Evolutionary conservation across 768 basidiomycete genomes (phyloP).

Genomic region (Asterophora lycoperdoides): DNA sequence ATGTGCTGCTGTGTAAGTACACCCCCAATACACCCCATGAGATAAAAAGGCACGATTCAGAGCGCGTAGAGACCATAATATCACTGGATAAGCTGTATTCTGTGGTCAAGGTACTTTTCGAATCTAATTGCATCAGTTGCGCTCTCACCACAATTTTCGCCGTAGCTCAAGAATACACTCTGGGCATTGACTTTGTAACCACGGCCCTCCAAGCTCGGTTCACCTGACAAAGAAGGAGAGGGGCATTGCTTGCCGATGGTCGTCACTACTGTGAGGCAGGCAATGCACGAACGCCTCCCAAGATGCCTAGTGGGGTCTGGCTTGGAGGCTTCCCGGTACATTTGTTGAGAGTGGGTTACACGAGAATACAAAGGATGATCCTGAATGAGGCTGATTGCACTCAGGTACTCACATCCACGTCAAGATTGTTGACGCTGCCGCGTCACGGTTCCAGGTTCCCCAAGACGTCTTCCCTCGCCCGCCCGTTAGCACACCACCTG

Average conservation of each 20-base stretch:
- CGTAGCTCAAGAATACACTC: too few species aligned
- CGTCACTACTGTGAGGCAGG: conserved; percentile 4
- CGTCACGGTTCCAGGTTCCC: conserved; percentile 59
- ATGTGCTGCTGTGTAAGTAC: too few species aligned
- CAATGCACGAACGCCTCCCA: conserved; percentile 13
- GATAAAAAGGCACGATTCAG: too few species aligned
- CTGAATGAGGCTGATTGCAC: too few species aligned
- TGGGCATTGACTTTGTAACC: conserved; percentile 7
- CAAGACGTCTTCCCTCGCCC: conserved; percentile 59
- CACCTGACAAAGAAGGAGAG: conserved; percentile 14
- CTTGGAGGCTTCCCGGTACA: not conserved
- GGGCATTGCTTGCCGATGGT: conserved; percentile 6
- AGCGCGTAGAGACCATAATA: too few species aligned
- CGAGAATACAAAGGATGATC: too few species aligned
- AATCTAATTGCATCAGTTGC: too few species aligned
- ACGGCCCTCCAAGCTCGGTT: conserved; percentile 11
- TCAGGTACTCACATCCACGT: conserved; percentile 58
- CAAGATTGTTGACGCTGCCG: conserved; percentile 52
- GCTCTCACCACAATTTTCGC: too few species aligned
- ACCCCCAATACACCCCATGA: too few species aligned
- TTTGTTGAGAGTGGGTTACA: too few species aligned
- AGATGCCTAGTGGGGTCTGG: conserved; percentile 9
- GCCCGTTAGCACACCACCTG: conserved; percentile 18
- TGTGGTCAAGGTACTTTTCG: too few species aligned
- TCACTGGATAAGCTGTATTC: too few species aligned